A percentile compares a stretch with the other conserved stretches of the same genome.
phyloP scores from a whole-genome alignment of 192 early-diverging fungal species.

The Radiomyces spectabilis region DNA sequence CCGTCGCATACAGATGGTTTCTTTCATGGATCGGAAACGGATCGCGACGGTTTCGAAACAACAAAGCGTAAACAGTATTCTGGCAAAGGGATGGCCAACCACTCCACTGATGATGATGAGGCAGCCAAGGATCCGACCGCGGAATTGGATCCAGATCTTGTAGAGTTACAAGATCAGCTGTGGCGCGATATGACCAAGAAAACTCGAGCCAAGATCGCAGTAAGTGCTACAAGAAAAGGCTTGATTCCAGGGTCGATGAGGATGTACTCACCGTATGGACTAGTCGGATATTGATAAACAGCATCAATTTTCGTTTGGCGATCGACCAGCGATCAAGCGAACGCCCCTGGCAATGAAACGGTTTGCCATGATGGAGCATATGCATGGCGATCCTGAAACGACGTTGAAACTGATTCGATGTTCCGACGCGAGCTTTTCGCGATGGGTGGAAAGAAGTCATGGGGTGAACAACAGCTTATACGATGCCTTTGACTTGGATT shows the following conservation, averaged over 20 bases:
- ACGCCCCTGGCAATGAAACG: constrained; percentile 49
- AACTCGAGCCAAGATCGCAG: constrained; percentile 33
- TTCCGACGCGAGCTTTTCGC: constrained; percentile 6
- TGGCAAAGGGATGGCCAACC: no score
- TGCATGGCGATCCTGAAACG: constrained; percentile 19
- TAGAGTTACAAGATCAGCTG: constrained; percentile 35
- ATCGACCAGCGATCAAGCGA: constrained; percentile 39
- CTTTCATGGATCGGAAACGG: no score
- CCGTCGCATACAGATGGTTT: constrained; percentile 6
- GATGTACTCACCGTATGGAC: background rate
- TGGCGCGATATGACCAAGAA: constrained; percentile 48
- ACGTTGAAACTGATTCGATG: constrained; percentile 17
- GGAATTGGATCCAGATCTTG: constrained; percentile 48
- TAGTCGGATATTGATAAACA: constrained; percentile 31
- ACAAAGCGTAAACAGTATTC: no score
- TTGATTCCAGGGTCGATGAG: background rate
- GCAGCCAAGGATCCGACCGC: constrained; percentile 29
- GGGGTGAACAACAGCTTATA: constrained; percentile 5
- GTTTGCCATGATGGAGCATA: constrained; percentile 31
- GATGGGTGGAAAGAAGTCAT: background rate
- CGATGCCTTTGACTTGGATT: constrained; percentile 22
- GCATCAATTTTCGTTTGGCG: constrained; percentile 36
- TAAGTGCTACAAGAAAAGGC: constrained; percentile 15
- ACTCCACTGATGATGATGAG: constrained; percentile 39
- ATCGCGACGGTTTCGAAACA: no score